These are phyloP conservation scores for Botryotinia convoluta DNA, from an alignment of 2,329 filamentous ascomycete genomes.

Conservation along the genomic window DNA sequence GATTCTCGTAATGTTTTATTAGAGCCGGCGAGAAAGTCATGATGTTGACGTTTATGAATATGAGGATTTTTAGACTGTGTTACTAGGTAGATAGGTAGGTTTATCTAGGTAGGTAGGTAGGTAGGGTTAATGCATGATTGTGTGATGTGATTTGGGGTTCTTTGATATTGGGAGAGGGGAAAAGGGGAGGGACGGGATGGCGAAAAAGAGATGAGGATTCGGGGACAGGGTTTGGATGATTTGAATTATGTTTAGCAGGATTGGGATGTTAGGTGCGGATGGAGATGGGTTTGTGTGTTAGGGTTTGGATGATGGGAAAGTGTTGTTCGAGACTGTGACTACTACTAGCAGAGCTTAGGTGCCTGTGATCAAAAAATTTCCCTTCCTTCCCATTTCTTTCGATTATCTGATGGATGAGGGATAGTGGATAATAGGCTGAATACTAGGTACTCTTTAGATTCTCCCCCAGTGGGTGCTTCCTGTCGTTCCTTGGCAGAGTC, in stretches of 20 bases:
- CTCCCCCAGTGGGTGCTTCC: too few species aligned
- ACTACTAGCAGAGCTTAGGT: too few species aligned
- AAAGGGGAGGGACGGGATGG: too few species aligned
- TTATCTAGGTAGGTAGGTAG: neutral
- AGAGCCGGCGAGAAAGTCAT: neutral
- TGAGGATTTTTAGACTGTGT: neutral
- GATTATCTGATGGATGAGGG: neutral
- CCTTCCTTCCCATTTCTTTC: neutral
- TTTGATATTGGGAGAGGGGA: too few species aligned
- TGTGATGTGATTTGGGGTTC: too few species aligned
- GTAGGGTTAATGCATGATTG: neutral
- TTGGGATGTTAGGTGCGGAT: too few species aligned
- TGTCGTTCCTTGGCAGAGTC: neutral
- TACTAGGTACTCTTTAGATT: neutral
- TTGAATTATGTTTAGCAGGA: too few species aligned
- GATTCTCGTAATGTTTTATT: neutral
- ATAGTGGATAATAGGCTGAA: neutral
- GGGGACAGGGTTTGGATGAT: too few species aligned
- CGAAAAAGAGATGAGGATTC: too few species aligned
- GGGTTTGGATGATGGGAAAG: neutral
- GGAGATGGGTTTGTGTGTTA: too few species aligned
- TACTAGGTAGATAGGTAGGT: neutral
- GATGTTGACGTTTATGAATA: neutral
- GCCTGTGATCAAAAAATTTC: too few species aligned
- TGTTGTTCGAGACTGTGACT: neutral